Conservation (phyloP, 768 basidiomycete genomes). For the Russula compacta region DNA sequence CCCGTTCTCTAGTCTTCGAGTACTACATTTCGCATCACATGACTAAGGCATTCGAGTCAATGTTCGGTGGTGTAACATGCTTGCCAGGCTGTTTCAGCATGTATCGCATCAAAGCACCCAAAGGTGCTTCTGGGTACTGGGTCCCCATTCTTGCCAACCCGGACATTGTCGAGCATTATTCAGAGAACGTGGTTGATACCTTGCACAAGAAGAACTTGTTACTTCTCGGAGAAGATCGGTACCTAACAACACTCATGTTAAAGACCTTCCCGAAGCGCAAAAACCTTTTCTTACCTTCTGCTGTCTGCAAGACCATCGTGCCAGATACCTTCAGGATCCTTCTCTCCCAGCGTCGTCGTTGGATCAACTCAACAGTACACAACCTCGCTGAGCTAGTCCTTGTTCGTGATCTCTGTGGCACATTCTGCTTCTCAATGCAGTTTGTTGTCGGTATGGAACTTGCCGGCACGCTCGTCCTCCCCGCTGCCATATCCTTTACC, state of each 20-base stretch:
- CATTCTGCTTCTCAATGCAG: constrained; percentile 99
- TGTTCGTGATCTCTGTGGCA: constrained; percentile 96
- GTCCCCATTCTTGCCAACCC: constrained; percentile 98
- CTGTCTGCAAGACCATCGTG: constrained; percentile 97
- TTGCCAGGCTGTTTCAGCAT: constrained; percentile 98
- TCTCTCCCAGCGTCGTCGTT: constrained; percentile 92
- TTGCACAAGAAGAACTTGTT: constrained; percentile 99
- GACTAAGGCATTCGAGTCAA: constrained; percentile 98
- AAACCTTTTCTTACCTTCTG: constrained; percentile 98
- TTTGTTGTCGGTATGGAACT: constrained; percentile 99
- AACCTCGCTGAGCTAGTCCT: constrained; percentile 92
- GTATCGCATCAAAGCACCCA: constrained; percentile 99
- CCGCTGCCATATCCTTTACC: constrained; percentile 96
- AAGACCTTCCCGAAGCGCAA: constrained; percentile 99
- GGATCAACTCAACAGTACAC: constrained; percentile 99
- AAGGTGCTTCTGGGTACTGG: constrained; percentile 93
- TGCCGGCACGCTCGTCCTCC: constrained; percentile 90
- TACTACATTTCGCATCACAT: constrained; percentile 99
- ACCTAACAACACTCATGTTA: constrained; percentile 92
- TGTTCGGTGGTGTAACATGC: constrained; percentile 99
- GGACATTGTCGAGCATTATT: constrained; percentile 97
- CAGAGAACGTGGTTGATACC: constrained; percentile 98
- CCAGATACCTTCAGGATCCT: constrained; percentile 93
- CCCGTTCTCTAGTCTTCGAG: constrained; percentile 69
- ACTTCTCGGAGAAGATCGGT: constrained; percentile 97